Evolutionary conservation across 257 asterid species (phyloP).

Genomic region (Lithospermum erythrorhizon): DNA sequence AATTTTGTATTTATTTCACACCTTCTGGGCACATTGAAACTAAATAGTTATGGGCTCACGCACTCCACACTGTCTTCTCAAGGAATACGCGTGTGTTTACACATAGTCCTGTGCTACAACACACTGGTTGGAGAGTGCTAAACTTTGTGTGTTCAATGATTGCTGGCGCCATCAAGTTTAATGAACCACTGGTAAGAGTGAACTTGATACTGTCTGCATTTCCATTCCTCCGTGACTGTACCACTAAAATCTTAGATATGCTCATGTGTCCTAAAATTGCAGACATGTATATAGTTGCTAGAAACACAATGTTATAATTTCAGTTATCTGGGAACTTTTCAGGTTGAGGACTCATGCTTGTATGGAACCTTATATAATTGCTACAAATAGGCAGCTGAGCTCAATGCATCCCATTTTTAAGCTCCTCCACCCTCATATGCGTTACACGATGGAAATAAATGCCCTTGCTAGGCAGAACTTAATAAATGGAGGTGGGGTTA

Average conservation of each 20-base stretch:
- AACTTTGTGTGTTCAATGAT: slow-evolving; percentile 96
- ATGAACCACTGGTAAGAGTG: slow-evolving; percentile 81
- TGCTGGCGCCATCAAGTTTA: slow-evolving; percentile 92
- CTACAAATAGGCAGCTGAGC: slow-evolving; percentile 90
- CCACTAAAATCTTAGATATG: background rate
- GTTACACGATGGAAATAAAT: slow-evolving; percentile 87
- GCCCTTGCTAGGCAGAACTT: slow-evolving; percentile 78
- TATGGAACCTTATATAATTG: slow-evolving; percentile 80
- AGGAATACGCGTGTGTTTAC: slow-evolving; percentile 61
- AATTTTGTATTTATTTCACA: slow-evolving; percentile 56
- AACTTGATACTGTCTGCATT: background rate
- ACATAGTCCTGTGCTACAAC: slow-evolving; percentile 64
- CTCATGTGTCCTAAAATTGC: too few species aligned
- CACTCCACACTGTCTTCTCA: slow-evolving; percentile 14
- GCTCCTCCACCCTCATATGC: slow-evolving; percentile 96
- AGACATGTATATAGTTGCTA: too few species aligned
- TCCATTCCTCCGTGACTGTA: too few species aligned
- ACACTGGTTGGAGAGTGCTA: slow-evolving; percentile 92
- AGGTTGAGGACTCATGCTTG: slow-evolving; percentile 94
- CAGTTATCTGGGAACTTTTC: background rate
- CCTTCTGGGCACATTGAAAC: slow-evolving; percentile 74
- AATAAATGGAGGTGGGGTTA: slow-evolving; percentile 75
- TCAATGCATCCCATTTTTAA: slow-evolving; percentile 91
- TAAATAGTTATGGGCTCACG: slow-evolving; percentile 84
- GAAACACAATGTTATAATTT: background rate